Conservation (phyloP, 2,329 filamentous ascomycete species). For the Alternaria sp. region DNA sequence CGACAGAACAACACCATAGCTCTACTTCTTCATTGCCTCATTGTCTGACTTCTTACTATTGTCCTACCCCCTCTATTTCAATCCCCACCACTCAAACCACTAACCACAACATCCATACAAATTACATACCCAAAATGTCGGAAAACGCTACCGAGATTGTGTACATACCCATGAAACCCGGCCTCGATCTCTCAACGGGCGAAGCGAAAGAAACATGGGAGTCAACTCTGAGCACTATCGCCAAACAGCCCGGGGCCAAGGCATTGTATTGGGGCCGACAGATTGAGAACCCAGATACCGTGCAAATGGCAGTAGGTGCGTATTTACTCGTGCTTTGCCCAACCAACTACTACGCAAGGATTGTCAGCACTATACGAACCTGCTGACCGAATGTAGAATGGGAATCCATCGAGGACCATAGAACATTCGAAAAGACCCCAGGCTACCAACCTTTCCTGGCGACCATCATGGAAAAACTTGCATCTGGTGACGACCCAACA, state of each 20-base stretch:
- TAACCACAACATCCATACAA: background rate
- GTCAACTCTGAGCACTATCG: constrained; percentile 43
- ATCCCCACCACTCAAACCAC: background rate
- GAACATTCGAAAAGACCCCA: constrained; percentile 48
- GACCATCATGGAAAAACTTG: constrained; percentile 32
- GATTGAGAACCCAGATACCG: constrained; percentile 48
- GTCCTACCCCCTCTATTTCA: background rate
- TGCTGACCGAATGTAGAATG: constrained; percentile 48
- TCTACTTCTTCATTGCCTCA: background rate
- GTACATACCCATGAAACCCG: constrained; percentile 47
- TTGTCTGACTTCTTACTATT: background rate
- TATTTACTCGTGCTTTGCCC: too few species aligned
- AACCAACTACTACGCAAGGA: too few species aligned
- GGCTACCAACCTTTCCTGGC: constrained; percentile 50
- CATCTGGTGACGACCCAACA: constrained; percentile 25
- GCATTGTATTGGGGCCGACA: constrained; percentile 46
- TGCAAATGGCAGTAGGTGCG: constrained; percentile 51
- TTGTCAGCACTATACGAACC: too few species aligned
- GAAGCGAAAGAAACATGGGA: constrained; percentile 42
- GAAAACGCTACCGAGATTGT: constrained; percentile 49
- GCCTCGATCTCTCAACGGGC: constrained; percentile 28
- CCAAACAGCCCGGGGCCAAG: constrained; percentile 46
- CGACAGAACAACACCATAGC: background rate
- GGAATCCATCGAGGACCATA: constrained; percentile 50
- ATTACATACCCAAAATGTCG: constrained; percentile 20